A percentile compares a stretch with the other conserved stretches of the same genome.
phyloP scores from a whole-genome alignment of 371 early-diverging fungal species.

The Haplosporangium sp. region DNA sequence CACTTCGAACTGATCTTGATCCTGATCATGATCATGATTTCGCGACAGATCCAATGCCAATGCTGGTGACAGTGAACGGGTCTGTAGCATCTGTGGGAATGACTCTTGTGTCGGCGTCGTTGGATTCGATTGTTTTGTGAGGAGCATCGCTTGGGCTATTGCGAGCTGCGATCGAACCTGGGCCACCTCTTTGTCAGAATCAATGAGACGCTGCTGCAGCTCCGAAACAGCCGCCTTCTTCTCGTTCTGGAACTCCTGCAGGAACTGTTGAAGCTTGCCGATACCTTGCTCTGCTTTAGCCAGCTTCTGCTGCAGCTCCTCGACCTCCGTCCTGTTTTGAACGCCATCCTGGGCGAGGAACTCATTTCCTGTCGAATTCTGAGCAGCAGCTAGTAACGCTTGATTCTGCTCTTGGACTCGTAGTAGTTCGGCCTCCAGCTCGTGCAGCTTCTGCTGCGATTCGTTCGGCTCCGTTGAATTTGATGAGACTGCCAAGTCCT shows the following conservation, averaged over 20 bases:
- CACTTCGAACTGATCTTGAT: background rate
- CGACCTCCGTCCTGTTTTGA: slow-evolving; percentile 1
- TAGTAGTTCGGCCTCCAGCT: slow-evolving; percentile 14
- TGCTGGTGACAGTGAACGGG: background rate
- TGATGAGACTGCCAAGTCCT: slow-evolving; percentile 1
- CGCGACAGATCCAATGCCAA: background rate
- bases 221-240: slow-evolving; percentile 35
- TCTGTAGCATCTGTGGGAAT: background rate
- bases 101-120: background rate
- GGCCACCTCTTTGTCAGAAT: slow-evolving; percentile 22
- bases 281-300: slow-evolving; percentile 21
- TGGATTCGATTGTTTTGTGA: slow-evolving; percentile 7
- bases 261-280: slow-evolving; percentile 40
- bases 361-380: background rate
- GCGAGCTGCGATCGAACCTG: slow-evolving; percentile 33
- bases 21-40: background rate
- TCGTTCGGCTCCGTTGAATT: background rate
- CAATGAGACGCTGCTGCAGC: slow-evolving; percentile 23
- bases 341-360: background rate
- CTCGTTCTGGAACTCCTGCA: slow-evolving; percentile 51
- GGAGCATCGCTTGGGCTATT: slow-evolving; percentile 42
- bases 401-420: background rate
- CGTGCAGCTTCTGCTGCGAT: background rate
- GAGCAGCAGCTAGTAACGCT: background rate
- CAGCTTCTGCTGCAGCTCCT: slow-evolving; percentile 20